Base-by-base conservation (phyloP, 176 grass and related monocot genomes). In the Avena atlantica region DNA sequence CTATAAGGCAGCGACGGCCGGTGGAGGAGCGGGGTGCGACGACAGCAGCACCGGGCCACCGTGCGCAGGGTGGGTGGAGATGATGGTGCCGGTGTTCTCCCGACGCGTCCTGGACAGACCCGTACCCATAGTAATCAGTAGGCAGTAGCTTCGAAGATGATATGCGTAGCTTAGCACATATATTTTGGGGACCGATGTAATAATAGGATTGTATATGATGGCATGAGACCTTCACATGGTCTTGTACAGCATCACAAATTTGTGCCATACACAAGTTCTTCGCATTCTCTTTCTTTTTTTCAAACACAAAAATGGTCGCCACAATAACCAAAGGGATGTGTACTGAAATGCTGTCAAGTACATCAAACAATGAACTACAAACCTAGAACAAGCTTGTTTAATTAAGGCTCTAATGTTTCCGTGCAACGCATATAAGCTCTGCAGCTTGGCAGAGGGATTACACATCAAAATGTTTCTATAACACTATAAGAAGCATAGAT, bases 31-130 rank as follows among this genome's bases (percentile, higher is more conserved):
- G n/a, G n/a, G n/a, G n/a, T n/a, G n/a, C n/a, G n/a, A n/a, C n/a
- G n/a, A n/a, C n/a, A n/a, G n/a, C n/a, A n/a, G n/a, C n/a, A n/a
- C n/a, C n/a, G n/a, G n/a, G n/a, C n/a, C n/a, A n/a, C n/a, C n/a
- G n/a, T n/a, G n/a, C n/a, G n/a, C n/a, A n/a, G n/a, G n/a, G n/a
- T n/a, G n/a, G n/a, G n/a, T n/a, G n/a, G n/a, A n/a, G n/a, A n/a
- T n/a, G n/a, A n/a, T n/a, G n/a, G n/a, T n/a, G n/a, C n/a, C n/a
- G n/a, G n/a, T n/a, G n/a, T n/a, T n/a, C n/a, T n/a, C n/a, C n/a
- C n/a, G 96, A 98, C 44, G 69, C 77, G 53, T 91, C 90, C 80
- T 95, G 91, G 96, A 84, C 82, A 0, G 93, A 98, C 21, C 90
- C 4, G 5, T n/a, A n/a, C n/a, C n/a, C n/a, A n/a, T 9, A 36